Percentiles rank a stretch among this genome's conserved stretches.
Conservation (phyloP, 805 yeast species). For the Cyberlindnera lachancei region DNA sequence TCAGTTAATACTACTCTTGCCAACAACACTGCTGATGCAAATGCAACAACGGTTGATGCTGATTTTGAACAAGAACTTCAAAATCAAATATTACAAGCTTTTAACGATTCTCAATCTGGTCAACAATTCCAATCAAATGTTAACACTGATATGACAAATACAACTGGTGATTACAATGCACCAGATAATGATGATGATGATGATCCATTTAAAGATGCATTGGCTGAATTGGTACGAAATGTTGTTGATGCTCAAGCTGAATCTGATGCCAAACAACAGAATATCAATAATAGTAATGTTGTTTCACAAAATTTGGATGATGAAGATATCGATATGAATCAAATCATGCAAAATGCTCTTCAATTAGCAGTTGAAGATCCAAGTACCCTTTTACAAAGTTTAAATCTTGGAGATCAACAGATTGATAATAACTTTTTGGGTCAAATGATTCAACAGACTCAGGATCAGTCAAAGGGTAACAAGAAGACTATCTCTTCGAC, state of each 20-base stretch:
- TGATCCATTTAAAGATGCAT: constrained; percentile 41
- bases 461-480: constrained; percentile 10
- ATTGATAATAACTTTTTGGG: constrained; percentile 8
- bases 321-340: constrained; percentile 57
- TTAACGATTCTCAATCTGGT: constrained; percentile 7
- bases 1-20: constrained; percentile 1
- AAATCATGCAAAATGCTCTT: constrained; percentile 70
- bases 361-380: constrained; percentile 70
- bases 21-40: not conserved
- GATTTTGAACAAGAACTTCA: constrained; percentile 18
- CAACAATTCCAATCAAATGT: too few relatives aligned
- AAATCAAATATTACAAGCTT: constrained; percentile 16
- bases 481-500: too few relatives aligned
- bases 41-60: constrained; percentile 6
- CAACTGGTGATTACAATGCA: not conserved
- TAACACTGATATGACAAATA: too few relatives aligned
- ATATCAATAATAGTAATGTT: not conserved
- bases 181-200: constrained; percentile 2
- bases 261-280: constrained; percentile 7
- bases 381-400: constrained; percentile 30
- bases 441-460: constrained; percentile 21
- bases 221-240: constrained; percentile 48
- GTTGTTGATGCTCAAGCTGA: constrained; percentile 36
- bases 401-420: constrained; percentile 20
- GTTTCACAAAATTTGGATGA: constrained; percentile 18